phyloP scores from a whole-genome alignment of 1,139 yeast genomes.

The Scheffersomyces parashehatae region DNA sequence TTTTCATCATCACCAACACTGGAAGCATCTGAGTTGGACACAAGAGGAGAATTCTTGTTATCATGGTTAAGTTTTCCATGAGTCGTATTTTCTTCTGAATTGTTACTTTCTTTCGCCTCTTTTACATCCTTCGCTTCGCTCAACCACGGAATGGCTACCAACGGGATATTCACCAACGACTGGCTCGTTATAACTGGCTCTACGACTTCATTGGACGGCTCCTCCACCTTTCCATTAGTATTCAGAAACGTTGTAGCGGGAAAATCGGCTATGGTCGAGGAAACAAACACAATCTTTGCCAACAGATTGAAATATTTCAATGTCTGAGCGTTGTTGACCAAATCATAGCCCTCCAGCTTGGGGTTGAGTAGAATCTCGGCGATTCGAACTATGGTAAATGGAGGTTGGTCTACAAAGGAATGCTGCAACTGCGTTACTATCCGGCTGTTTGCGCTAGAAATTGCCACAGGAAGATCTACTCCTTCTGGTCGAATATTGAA shows the following conservation, averaged over 20 bases:
- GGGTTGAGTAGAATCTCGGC: conserved; percentile 55
- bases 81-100: too few species aligned
- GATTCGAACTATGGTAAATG: conserved; percentile 58
- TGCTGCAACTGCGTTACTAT: conserved; percentile 20
- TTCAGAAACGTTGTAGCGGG: conserved; percentile 17
- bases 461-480: conserved; percentile 15
- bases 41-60: too few species aligned
- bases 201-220: conserved; percentile 1
- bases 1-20: too few species aligned
- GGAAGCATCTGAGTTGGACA: too few species aligned
- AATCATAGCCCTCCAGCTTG: conserved; percentile 27
- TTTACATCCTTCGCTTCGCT: conserved; percentile 20
- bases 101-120: too few species aligned
- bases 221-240: conserved; percentile 1
- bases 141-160: conserved; percentile 52
- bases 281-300: conserved; percentile 27
- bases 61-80: too few species aligned
- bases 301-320: conserved; percentile 34
- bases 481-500: conserved; percentile 13
- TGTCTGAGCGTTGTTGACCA: conserved; percentile 22
- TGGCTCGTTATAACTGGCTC: conserved; percentile 9
- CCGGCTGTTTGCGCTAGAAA: conserved; percentile 12
- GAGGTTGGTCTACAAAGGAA: conserved; percentile 44
- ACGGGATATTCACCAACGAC: conserved; percentile 12
- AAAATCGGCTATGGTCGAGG: conserved; percentile 27